Base-by-base conservation (phyloP, 305 asterid genomes). In the Petunia hybrid region DNA sequence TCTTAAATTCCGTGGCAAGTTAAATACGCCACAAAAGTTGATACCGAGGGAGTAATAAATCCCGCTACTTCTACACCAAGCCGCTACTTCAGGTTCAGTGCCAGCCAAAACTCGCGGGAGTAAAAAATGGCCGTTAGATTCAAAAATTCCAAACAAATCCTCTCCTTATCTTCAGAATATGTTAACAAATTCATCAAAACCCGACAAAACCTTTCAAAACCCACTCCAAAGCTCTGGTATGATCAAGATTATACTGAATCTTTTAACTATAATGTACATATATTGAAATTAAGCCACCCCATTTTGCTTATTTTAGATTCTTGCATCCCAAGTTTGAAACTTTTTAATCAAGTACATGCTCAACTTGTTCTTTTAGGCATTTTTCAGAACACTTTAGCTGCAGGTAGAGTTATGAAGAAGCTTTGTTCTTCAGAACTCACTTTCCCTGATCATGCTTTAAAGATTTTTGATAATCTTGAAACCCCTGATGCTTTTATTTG, bases 401-500 rank as follows among this genome's bases (percentile, higher is more conserved):
- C 86, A n/a, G 80, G 91, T 79, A 75, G 89, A 55, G 85, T 80
- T 0, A 55, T 88, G 41, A 84, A 77, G 74, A 85, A 85, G 78
- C 89, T 84, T 5, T 85, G 86, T 69, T 86, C 83, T 62, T 82
- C 82, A 7, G 53, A 57, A 1, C 66, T n/a, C 31, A 74, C 78
- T 31, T 46, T 84, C 31, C 31, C 31, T 1, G 5, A 62, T 62
- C 77, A 42, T 48, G 86, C 87, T 60, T 35, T 78, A 3, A 81
- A 55, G 76, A 35, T 86, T 35, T 88, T 88, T 59, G 62, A 70
- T 13, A 41, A 16, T 71, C 78, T 88, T 48, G 91, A 84, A 43
- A 38, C 14, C 65, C 89, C 88, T 14, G 89, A 88, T 63, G 89
- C 89, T 40, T 88, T 86, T 69, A 55, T 84, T 51, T 88, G 88